Conservation (phyloP, 1,139 yeast species). For the Zygoascus sp. region DNA sequence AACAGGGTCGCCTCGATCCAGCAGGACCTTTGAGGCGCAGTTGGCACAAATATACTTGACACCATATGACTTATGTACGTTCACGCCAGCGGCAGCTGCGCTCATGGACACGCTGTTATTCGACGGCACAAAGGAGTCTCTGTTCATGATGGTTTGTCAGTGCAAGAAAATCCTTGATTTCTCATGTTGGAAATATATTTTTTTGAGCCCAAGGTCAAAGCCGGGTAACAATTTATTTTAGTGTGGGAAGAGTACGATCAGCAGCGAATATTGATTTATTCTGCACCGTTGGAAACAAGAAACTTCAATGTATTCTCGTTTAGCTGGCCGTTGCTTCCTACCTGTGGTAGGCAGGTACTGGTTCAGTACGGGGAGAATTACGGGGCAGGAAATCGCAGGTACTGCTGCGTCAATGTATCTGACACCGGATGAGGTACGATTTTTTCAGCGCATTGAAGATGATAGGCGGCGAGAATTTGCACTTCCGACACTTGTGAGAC, state of each 20-base stretch:
- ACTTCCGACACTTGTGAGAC: slow-evolving; percentile 8
- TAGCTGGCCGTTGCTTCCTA: background rate
- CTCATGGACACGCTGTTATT: slow-evolving; percentile 60
- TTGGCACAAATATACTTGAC: slow-evolving; percentile 94
- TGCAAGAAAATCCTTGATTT: background rate
- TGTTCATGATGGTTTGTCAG: slow-evolving; percentile 29
- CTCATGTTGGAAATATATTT: background rate
- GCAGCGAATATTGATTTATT: background rate
- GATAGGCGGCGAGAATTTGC: slow-evolving; percentile 8
- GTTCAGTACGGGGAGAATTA: background rate
- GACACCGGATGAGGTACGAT: slow-evolving; percentile 6
- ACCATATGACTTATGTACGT: slow-evolving; percentile 72
- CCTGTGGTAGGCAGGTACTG: background rate
- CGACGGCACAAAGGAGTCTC: slow-evolving; percentile 95
- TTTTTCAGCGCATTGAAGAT: slow-evolving; percentile 10
- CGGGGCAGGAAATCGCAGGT: background rate
- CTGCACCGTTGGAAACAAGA: background rate
- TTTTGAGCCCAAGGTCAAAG: background rate
- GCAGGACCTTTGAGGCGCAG: slow-evolving; percentile 85
- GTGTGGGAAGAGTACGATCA: no score
- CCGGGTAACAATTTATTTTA: no score
- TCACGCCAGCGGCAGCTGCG: slow-evolving; percentile 62
- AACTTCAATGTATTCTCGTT: background rate
- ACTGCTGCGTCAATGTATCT: slow-evolving; percentile 3
- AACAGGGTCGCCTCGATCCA: slow-evolving; percentile 92